Conservation (phyloP, 2,329 filamentous ascomycete species). For the Furcasterigmium furcatum region DNA sequence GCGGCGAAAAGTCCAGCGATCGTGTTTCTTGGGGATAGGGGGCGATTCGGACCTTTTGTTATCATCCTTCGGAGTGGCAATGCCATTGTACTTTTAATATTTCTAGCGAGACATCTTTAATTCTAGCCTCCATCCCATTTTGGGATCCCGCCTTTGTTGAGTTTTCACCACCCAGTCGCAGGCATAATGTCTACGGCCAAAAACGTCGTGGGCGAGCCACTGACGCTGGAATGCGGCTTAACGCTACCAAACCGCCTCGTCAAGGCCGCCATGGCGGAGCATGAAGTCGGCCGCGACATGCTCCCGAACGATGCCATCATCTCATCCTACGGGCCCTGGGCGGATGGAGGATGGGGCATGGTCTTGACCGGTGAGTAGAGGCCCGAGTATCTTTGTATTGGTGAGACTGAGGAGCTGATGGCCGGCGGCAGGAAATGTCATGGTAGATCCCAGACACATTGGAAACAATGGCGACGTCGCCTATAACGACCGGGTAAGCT, state of each 20-base stretch:
- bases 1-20: too few species aligned
- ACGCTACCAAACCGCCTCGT: conserved; percentile 51
- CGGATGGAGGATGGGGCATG: conserved; percentile 49
- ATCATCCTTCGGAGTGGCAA: too few species aligned
- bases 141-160: too few species aligned
- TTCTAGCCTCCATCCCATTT: too few species aligned
- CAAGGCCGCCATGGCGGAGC: conserved; percentile 49
- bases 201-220: conserved; percentile 17
- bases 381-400: too few species aligned
- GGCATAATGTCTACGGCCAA: not conserved
- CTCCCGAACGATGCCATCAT: conserved; percentile 38
- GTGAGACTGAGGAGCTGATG: too few species aligned
- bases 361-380: conserved; percentile 37
- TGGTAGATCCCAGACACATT: conserved; percentile 34
- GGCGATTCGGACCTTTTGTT: too few species aligned
- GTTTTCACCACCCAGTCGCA: too few species aligned
- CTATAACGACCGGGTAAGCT: conserved; percentile 23
- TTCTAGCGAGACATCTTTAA: too few species aligned
- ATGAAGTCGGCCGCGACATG: conserved; percentile 33
- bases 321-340: conserved; percentile 50
- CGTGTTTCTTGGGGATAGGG: too few species aligned
- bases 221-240: conserved; percentile 53
- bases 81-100: too few species aligned
- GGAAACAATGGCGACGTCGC: conserved; percentile 28
- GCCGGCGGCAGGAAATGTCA: conserved; percentile 43